Conservation (phyloP, 495 filamentous ascomycete genomes). For the Hypoxylon lienhwacheense region DNA sequence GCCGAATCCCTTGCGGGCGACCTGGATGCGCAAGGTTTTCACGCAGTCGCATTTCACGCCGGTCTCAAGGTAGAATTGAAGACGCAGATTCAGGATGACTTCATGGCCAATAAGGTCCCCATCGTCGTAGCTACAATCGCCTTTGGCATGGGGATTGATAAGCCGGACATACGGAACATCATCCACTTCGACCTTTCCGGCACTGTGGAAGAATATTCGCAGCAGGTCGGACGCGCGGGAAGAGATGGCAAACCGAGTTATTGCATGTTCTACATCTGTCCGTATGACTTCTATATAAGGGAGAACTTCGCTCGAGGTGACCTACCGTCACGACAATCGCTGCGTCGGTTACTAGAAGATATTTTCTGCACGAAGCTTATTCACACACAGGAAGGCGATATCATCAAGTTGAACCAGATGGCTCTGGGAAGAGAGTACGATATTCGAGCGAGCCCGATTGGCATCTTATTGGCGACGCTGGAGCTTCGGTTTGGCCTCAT, state of each 20-base stretch:
- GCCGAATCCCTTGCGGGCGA: constrained; percentile 48
- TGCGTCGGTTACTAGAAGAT: constrained; percentile 48
- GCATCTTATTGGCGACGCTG: constrained; percentile 54
- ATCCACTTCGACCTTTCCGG: constrained; percentile 58
- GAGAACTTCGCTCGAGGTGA: constrained; percentile 61
- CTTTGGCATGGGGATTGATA: constrained; percentile 65
- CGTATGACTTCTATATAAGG: constrained; percentile 53
- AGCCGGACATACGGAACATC: constrained; percentile 60
- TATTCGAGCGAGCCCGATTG: constrained; percentile 42
- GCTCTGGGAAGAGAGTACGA: constrained; percentile 51
- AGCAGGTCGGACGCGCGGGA: constrained; percentile 62
- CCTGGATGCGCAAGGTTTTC: constrained; percentile 43
- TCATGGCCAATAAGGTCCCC: constrained; percentile 51
- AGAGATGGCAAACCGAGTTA: constrained; percentile 54
- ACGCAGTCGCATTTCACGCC: constrained; percentile 54
- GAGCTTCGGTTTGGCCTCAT: constrained; percentile 58
- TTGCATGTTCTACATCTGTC: constrained; percentile 58
- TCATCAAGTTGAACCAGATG: constrained; percentile 49
- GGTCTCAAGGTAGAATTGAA: constrained; percentile 51
- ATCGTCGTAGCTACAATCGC: constrained; percentile 63
- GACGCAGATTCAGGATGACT: constrained; percentile 52
- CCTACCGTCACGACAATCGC: constrained; percentile 52
- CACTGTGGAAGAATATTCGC: constrained; percentile 61
- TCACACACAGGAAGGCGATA: constrained; percentile 39
- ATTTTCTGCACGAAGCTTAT: constrained; percentile 43